Conservation (phyloP, 2,329 filamentous ascomycete genomes). For the Corinectria fuckeliana region DNA sequence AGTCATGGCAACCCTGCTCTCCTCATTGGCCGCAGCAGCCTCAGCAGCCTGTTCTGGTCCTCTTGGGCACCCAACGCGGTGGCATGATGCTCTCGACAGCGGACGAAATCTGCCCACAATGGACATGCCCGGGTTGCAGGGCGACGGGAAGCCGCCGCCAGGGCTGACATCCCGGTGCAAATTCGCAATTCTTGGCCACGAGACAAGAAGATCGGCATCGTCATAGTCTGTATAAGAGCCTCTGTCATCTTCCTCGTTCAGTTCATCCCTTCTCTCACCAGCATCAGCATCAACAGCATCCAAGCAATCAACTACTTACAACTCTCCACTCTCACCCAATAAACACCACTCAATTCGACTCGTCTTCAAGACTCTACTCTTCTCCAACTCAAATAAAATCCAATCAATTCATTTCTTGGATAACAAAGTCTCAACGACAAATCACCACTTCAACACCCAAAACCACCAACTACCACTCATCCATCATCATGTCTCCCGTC, state of each 20-base stretch:
- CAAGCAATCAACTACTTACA: conserved; percentile 15
- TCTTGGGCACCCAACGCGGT: conserved; percentile 18
- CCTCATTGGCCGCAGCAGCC: conserved; percentile 26
- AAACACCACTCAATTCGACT: conserved; percentile 31
- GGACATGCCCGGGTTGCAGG: conserved; percentile 29
- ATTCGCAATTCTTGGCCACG: conserved; percentile 18
- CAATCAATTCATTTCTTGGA: conserved; percentile 19
- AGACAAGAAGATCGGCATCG: conserved; percentile 18
- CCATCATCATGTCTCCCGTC: conserved; percentile 38
- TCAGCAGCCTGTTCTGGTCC: background rate
- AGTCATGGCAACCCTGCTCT: conserved; percentile 13
- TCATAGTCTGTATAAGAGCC: conserved; percentile 36
- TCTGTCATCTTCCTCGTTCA: conserved; percentile 24
- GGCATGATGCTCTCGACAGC: conserved; percentile 36
- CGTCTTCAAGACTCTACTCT: conserved; percentile 22
- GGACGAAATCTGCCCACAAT: conserved; percentile 40
- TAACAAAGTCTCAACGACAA: conserved; percentile 11
- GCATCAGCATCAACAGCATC: conserved; percentile 30
- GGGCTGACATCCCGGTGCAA: conserved; percentile 23
- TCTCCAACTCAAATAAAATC: conserved; percentile 12
- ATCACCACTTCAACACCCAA: conserved; percentile 27
- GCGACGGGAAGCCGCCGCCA: conserved; percentile 34
- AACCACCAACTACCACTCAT: conserved; percentile 22
- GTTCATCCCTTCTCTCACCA: conserved; percentile 28
- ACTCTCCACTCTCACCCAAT: conserved; percentile 29